Conservation (phyloP, 129 eudicot species). For the Cynara cardunculus region DNA sequence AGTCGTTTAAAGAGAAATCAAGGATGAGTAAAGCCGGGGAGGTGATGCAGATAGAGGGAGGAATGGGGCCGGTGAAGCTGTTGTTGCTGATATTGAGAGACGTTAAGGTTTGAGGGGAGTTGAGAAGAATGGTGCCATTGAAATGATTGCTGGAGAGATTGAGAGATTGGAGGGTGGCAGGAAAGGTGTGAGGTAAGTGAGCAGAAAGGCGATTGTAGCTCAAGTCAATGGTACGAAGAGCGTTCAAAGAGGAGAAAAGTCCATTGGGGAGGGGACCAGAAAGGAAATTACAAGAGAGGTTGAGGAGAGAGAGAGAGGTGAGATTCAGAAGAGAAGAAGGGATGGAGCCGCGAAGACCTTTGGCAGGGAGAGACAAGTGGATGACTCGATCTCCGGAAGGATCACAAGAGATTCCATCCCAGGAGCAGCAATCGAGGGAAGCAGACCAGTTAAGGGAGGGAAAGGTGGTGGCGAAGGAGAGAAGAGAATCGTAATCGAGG, state of each 20-base stretch:
- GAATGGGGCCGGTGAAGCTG: conserved; percentile 42
- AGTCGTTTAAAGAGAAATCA: conserved; percentile 46
- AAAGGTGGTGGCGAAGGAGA: conserved; percentile 22
- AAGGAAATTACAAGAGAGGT: conserved; percentile 42
- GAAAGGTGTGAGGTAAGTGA: conserved; percentile 15
- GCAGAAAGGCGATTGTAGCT: conserved; percentile 44
- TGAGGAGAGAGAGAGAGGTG: conserved; percentile 38
- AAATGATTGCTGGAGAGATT: conserved; percentile 54
- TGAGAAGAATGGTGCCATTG: conserved; percentile 28
- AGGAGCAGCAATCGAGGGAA: conserved; percentile 40
- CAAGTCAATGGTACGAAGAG: conserved; percentile 30
- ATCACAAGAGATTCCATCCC: conserved; percentile 55
- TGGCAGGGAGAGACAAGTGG: conserved; percentile 37
- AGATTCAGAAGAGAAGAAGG: conserved; percentile 37
- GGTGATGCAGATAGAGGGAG: conserved; percentile 38
- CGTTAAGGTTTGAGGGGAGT: conserved; percentile 17
- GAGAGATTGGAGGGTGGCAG: conserved; percentile 25
- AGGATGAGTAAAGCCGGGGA: conserved; percentile 35
- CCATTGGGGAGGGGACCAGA: conserved; percentile 27
- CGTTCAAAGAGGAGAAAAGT: conserved; percentile 19
- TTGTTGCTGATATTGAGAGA: conserved; percentile 52
- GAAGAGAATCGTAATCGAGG: conserved; percentile 23
- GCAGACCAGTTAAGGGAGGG: conserved; percentile 36
- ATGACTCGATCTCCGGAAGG: conserved; percentile 26
- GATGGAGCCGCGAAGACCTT: conserved; percentile 37